A percentile compares a stretch with the other conserved stretches of the same genome.
Conservation (phyloP, 2,329 filamentous ascomycete species). For the Claviceps fusiformis region DNA sequence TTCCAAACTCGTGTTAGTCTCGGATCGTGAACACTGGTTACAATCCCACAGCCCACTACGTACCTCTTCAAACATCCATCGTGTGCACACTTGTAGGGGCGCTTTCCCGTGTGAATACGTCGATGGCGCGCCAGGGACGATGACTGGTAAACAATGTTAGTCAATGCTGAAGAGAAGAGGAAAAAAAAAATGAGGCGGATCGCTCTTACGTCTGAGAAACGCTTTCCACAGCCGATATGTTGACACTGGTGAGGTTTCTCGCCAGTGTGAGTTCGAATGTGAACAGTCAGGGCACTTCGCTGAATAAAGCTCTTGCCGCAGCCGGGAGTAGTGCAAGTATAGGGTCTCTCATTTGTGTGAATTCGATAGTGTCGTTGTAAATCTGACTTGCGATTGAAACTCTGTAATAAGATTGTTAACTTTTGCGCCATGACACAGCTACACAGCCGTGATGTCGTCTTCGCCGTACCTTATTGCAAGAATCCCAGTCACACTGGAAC, state of each 20-base stretch:
- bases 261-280: slow-evolving; percentile 56
- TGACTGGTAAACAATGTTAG: slow-evolving; percentile 29
- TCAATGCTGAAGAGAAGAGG: neutral
- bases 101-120: slow-evolving; percentile 52
- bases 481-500: slow-evolving; percentile 50
- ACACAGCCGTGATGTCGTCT: too few species aligned
- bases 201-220: slow-evolving; percentile 54
- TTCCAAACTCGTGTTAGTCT: neutral
- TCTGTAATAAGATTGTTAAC: slow-evolving; percentile 26
- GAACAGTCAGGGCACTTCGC: slow-evolving; percentile 54
- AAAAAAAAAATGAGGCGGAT: neutral
- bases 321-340: slow-evolving; percentile 43
- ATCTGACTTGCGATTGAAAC: slow-evolving; percentile 61
- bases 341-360: slow-evolving; percentile 58
- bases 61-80: slow-evolving; percentile 50
- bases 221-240: slow-evolving; percentile 51
- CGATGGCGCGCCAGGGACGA: slow-evolving; percentile 52
- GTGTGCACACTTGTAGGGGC: slow-evolving; percentile 50
- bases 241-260: slow-evolving; percentile 60
- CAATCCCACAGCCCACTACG: neutral
- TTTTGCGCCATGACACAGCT: neutral
- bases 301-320: slow-evolving; percentile 63
- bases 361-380: slow-evolving; percentile 58
- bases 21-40: neutral
- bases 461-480: slow-evolving; percentile 43